phyloP scores from a whole-genome alignment of 352 stramenopile species.

The Globisporangium orthogonon region DNA sequence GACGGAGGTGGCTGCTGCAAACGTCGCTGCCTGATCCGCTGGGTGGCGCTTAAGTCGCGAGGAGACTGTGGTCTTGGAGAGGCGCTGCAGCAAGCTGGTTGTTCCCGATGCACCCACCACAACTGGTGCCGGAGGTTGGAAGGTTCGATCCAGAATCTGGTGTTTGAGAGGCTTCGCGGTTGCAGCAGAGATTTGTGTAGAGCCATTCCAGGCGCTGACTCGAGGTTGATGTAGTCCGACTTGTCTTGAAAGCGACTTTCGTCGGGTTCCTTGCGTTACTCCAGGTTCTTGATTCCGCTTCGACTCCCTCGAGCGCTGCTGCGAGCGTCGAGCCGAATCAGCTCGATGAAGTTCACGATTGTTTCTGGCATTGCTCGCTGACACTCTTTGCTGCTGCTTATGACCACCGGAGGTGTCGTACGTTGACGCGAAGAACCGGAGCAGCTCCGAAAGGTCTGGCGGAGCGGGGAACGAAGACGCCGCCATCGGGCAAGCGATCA shows the following conservation, averaged over 20 bases:
- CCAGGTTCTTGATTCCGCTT: background rate
- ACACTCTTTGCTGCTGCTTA: background rate
- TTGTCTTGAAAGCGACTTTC: conserved; percentile 4
- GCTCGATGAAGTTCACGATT: background rate
- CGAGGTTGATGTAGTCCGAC: background rate
- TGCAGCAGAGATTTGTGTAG: conserved; percentile 30
- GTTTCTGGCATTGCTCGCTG: background rate
- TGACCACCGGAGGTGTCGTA: background rate
- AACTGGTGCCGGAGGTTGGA: conserved; percentile 32
- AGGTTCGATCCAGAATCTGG: conserved; percentile 52
- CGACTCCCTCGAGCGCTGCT: background rate
- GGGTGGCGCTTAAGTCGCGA: conserved; percentile 33
- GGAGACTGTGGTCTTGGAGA: conserved; percentile 52
- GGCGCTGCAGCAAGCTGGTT: conserved; percentile 27
- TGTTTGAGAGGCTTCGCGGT: conserved; percentile 36
- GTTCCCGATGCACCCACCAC: conserved; percentile 27
- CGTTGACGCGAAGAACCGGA: conserved; percentile 29
- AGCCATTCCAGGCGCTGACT: conserved; percentile 40
- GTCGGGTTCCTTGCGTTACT: background rate
- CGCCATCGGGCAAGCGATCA: conserved; percentile 1
- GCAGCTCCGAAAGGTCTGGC: conserved; percentile 37
- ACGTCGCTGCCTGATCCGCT: conserved; percentile 2
- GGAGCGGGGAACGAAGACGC: conserved; percentile 25
- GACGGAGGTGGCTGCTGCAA: conserved; percentile 13
- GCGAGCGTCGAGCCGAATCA: background rate